Evolutionary conservation across 306 rosid species (phyloP), one percentile per base, ranked within the genome.

Genomic region (Fragaria iinumae): DNA sequence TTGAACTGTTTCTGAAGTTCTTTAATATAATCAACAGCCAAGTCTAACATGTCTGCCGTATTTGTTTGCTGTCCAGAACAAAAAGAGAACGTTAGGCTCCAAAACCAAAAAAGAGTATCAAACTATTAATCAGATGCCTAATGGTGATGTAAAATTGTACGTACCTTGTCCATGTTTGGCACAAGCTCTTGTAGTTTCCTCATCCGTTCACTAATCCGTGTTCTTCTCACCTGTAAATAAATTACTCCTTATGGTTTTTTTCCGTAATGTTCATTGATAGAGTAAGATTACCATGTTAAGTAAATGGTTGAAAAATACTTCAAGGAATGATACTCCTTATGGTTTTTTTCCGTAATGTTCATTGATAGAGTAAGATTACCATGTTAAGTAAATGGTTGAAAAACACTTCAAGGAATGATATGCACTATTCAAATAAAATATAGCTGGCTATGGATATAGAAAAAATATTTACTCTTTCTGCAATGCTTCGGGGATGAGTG

Each of bases 1-100:
- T 89, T 86, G 82, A 88, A 94, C 82, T 94, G 96, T 67, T 87
- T 89, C 81, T 94, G 98, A 72, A 94, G 98, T 73, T 94, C 93
- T 82, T 90, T 94, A 69, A 94, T 94, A 82, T 94, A 90, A 27
- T 84, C 89, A 68, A 92, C 98, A 25, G 98, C 97, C 86, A 94
- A 86, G 85, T 94, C 98, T 85, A 94, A 79, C 98, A 94, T 94
- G 88, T 94, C 98, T n/a, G 97, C 91, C 12, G 98, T 94, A 90
- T 92, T 94, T 11, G 96, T 90, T 94, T 94, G 98, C 98, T 94
- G 90, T 57, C 77, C 80, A 79, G 49, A 81, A 68, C 55, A 78
- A 74, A 59, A 69, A 25, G 74, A 67, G 49, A 70, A 59, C 44
- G 36, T 71, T 62, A 78, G 48, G 66, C 80, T 69, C 76, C 60